phyloP scores from a whole-genome alignment of 768 basidiomycete species.

The Mycena kentingensis region DNA sequence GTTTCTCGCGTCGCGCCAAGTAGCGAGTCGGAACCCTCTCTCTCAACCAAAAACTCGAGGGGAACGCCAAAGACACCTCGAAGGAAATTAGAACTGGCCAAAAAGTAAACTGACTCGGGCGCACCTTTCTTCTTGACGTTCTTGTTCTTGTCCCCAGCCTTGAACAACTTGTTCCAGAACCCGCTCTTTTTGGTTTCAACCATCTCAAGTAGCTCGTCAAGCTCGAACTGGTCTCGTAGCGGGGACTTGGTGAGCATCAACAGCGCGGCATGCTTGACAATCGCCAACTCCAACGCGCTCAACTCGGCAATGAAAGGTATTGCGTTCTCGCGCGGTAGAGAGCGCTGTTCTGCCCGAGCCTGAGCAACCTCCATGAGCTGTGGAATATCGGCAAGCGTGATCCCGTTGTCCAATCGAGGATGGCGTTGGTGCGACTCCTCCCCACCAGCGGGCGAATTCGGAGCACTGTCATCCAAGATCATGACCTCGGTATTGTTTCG shows the following conservation, averaged over 20 bases:
- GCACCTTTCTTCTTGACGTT: constrained; percentile 84
- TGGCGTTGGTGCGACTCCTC: constrained; percentile 43
- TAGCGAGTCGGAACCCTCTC: constrained; percentile 93
- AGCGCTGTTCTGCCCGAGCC: constrained; percentile 85
- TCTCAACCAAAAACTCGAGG: constrained; percentile 88
- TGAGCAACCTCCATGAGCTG: constrained; percentile 91
- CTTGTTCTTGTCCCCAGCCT: constrained; percentile 87
- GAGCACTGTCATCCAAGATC: constrained; percentile 82
- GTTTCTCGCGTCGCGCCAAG: constrained; percentile 85
- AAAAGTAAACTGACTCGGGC: constrained; percentile 5
- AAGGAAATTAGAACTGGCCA: too few species aligned
- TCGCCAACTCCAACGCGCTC: constrained; percentile 79
- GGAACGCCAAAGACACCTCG: constrained; percentile 92
- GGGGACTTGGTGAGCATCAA: constrained; percentile 77
- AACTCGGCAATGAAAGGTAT: constrained; percentile 85
- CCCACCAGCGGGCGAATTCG: constrained; percentile 66
- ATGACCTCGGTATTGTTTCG: constrained; percentile 84
- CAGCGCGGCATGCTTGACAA: constrained; percentile 91
- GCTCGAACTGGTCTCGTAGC: constrained; percentile 77
- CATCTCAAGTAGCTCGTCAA: constrained; percentile 93
- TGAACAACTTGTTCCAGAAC: constrained; percentile 97
- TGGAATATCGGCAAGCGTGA: constrained; percentile 93
- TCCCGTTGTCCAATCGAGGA: constrained; percentile 65
- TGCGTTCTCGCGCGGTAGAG: constrained; percentile 73
- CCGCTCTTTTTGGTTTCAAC: constrained; percentile 91